phyloP scores from a whole-genome alignment of 164 flowering plant species.

The Protea cynaroides region DNA sequence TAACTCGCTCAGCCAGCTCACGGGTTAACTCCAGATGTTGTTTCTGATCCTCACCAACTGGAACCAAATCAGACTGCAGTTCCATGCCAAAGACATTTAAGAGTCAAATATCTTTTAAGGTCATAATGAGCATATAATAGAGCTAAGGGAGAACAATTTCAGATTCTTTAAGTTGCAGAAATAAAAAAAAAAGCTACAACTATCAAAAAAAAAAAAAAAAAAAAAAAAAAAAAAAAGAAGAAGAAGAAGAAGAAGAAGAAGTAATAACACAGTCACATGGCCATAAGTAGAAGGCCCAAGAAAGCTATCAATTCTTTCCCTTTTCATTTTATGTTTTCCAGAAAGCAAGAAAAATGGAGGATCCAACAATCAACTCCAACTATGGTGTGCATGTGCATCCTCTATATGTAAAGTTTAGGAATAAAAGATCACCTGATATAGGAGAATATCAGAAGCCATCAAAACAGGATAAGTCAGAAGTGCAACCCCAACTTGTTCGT shows the following conservation, averaged over 20 bases:
- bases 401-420: neutral
- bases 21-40: constrained; percentile 94
- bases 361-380: neutral
- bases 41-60: constrained; percentile 96
- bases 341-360: neutral
- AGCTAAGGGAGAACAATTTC: neutral
- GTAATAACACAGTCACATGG: neutral
- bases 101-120: constrained; percentile 23
- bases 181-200: too few species aligned
- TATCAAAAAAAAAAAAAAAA: too few species aligned
- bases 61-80: constrained; percentile 91
- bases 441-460: constrained; percentile 95
- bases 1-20: constrained; percentile 84
- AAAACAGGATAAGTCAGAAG: constrained; percentile 90
- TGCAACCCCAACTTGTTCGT: constrained; percentile 91
- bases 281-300: neutral
- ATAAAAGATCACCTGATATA: constrained; percentile 63
- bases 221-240: too few species aligned
- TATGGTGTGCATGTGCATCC: neutral
- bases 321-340: neutral
- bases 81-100: constrained; percentile 27
- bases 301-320: neutral
- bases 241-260: too few species aligned
- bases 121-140: neutral
- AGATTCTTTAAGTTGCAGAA: neutral